Conservation (phyloP, 2,329 filamentous ascomycete genomes). For the Phyllosticta paracitricarpa region DNA sequence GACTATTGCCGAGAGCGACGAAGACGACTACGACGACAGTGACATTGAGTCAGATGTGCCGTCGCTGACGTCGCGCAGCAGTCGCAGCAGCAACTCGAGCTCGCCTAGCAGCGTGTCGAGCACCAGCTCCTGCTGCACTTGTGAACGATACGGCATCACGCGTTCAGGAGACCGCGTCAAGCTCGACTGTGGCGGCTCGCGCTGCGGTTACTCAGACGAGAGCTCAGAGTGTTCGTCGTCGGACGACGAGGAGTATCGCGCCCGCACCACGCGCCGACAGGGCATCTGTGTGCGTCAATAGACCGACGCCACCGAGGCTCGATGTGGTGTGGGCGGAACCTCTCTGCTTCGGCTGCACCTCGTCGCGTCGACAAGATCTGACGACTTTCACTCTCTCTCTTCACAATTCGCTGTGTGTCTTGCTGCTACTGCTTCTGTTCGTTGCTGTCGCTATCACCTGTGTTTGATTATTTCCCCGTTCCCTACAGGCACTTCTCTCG, state of each 20-base stretch:
- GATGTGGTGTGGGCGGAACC: neutral
- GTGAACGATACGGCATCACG: constrained; percentile 94
- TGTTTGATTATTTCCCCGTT: neutral
- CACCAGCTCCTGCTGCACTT: constrained; percentile 60
- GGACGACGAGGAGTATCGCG: constrained; percentile 51
- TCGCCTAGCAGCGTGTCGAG: constrained; percentile 59
- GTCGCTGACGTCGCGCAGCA: constrained; percentile 54
- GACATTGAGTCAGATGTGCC: constrained; percentile 56
- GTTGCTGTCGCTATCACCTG: neutral
- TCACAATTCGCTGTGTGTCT: neutral
- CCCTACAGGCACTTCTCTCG: neutral
- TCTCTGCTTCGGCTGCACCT: neutral
- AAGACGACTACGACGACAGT: constrained; percentile 55
- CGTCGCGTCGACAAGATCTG: neutral
- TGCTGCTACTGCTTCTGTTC: neutral
- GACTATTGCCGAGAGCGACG: constrained; percentile 43
- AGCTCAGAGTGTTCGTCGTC: constrained; percentile 61
- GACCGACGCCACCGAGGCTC: neutral
- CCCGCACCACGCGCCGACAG: constrained; percentile 38
- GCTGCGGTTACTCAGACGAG: constrained; percentile 73
- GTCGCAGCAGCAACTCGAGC: constrained; percentile 45
- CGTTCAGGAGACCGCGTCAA: constrained; percentile 87
- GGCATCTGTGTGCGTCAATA: constrained; percentile 35
- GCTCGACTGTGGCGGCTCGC: constrained; percentile 84
- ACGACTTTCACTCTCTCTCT: neutral